Evolutionary conservation across 164 flowering plant species (phyloP), one percentile per base, ranked within the genome.

Genomic region (Magnolia changhungtana): DNA sequence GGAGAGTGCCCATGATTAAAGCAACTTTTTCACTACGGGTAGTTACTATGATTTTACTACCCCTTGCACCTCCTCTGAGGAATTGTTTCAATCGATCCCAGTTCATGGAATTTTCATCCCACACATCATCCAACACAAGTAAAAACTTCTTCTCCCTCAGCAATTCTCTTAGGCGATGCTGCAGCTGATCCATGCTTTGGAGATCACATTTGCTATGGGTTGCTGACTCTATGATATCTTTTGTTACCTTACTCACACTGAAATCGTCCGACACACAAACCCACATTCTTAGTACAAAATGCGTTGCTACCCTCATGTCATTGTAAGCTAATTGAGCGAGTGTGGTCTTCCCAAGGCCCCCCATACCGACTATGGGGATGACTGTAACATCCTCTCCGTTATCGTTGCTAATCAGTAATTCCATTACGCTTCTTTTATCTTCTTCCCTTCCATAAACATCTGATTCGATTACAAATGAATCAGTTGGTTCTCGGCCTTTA

Each of bases 121-220:
- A 78, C 1, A 78, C 76, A 73, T 78, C 80, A 73, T 78, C 80
- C 18, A 77, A 50, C 5, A 77, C 79, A 50, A 78, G 72, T 27
- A 78, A 73, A 11, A 73, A 51, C 37, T 63, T 78, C 73, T 68
- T 78, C n/a, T 58, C 68, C 8, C 10, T 14, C 19, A 78, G 31
- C 6, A 6, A 23, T 19, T 67, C 67, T 52, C 51, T n/a, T 21
- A 78, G 73, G n/a, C 58, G 72, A 67, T 18, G 14, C 61, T 69
- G 67, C 9, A 76, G 50, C 0, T 31, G 5, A 29, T 76, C 72
- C 58, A 71, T 8, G 7, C 9, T 37, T 65, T 24, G 11, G 13
- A 0, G 5, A 21, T 1, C 55, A n/a, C 55, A 13, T 29, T n/a
- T 9, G 7, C 3, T 9, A 4, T 20, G 27, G 0, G 19, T 10